Percentiles rank a stretch among this genome's conserved stretches.
Evolutionary conservation across 1,284 basidiomycete species (phyloP).

Genomic region (Tilletia walkeri): DNA sequence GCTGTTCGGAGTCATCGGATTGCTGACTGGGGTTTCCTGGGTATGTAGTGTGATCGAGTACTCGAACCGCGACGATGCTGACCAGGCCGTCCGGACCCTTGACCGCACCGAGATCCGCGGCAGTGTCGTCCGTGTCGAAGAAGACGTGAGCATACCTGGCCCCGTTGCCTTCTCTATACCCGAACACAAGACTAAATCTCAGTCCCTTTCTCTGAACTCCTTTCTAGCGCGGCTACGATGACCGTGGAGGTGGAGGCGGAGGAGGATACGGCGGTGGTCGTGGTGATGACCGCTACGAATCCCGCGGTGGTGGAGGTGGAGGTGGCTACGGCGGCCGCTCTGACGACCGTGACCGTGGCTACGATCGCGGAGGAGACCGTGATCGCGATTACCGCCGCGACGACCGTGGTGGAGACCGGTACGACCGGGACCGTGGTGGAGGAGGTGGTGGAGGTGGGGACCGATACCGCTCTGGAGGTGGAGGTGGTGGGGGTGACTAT

Average conservation of each 20-base stretch:
- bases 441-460: background rate
- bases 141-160: background rate
- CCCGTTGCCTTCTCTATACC: background rate
- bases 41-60: conserved; percentile 43
- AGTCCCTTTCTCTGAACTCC: background rate
- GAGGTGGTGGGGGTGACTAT: too few relatives aligned
- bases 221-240: conserved; percentile 7
- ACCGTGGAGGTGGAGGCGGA: conserved; percentile 1
- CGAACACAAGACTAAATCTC: background rate
- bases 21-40: too few relatives aligned
- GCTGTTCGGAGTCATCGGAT: too few relatives aligned
- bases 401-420: background rate
- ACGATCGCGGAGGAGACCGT: conserved; percentile 9
- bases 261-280: background rate
- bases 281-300: background rate
- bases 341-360: background rate
- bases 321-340: background rate
- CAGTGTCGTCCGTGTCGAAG: conserved; percentile 48
- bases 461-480: background rate
- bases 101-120: conserved; percentile 54
- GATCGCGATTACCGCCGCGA: background rate
- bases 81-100: conserved; percentile 50
- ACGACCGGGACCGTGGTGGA: background rate
- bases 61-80: conserved; percentile 52
- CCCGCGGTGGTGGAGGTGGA: background rate